These are phyloP conservation scores for Fusarium sp. DNA, from an alignment of 2,329 filamentous ascomycete genomes.

Conservation along the genomic window DNA sequence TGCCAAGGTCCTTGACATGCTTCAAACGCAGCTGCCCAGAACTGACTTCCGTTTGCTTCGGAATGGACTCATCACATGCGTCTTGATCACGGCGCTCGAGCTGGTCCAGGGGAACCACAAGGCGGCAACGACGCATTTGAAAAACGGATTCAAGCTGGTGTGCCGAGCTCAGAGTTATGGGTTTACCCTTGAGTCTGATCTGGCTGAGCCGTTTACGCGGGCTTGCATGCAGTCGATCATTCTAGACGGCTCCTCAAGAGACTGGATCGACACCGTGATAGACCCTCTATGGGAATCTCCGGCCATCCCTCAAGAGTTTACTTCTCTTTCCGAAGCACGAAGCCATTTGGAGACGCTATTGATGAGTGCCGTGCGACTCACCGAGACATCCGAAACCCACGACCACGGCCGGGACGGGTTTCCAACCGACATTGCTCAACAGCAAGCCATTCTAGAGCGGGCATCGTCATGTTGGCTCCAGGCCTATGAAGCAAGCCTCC, in stretches of 20 bases:
- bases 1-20: neutral
- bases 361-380: neutral
- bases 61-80: neutral
- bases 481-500: constrained; percentile 1
- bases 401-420: neutral
- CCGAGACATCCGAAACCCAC: neutral
- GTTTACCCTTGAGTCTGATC: neutral
- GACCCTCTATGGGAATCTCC: neutral
- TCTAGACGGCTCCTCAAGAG: neutral
- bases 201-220: neutral
- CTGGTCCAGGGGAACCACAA: constrained; percentile 1
- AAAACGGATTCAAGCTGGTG: neutral
- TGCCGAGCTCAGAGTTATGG: neutral
- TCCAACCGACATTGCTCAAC: neutral
- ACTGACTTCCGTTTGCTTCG: neutral
- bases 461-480: neutral
- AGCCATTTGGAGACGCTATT: neutral
- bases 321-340: neutral
- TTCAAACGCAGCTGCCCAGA: neutral
- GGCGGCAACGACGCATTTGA: neutral
- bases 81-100: neutral
- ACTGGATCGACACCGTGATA: neutral
- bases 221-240: neutral
- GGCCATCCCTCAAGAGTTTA: neutral
- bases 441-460: neutral